Conservation (phyloP, 169 alveolate genomes). For the Plasmodium vivax region DNA sequence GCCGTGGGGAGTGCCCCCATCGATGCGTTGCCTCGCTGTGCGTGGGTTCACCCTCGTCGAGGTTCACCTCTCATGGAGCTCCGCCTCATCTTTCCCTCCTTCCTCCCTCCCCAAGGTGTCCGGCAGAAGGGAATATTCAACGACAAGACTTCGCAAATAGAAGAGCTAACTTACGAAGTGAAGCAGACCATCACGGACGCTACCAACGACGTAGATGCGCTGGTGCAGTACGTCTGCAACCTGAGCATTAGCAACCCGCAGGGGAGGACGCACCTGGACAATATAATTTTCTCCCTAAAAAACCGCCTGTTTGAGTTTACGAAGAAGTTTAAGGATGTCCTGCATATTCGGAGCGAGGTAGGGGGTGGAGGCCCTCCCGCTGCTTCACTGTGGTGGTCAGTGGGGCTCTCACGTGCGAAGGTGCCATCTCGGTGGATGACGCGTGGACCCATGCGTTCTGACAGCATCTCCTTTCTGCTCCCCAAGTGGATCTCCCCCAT, state of each 20-base stretch:
- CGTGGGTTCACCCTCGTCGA: not conserved
- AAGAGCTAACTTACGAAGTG: slow-evolving; percentile 79
- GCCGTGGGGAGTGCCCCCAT: not conserved
- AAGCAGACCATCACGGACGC: slow-evolving; percentile 76
- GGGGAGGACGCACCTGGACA: slow-evolving; percentile 42
- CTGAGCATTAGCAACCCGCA: slow-evolving; percentile 43
- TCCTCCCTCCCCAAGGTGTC: slow-evolving; percentile 34
- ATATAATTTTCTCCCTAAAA: slow-evolving; percentile 33
- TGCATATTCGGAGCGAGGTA: slow-evolving; percentile 81
- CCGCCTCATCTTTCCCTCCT: not conserved
- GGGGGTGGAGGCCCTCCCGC: not conserved
- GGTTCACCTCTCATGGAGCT: not conserved
- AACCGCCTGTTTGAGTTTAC: slow-evolving; percentile 73
- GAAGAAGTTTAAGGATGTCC: slow-evolving; percentile 80
- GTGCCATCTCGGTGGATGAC: not conserved
- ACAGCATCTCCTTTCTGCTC: not conserved
- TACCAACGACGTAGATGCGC: slow-evolving; percentile 23
- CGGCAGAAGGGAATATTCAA: slow-evolving; percentile 79
- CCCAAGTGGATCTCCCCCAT: not conserved
- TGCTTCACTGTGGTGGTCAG: not conserved
- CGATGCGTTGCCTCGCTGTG: not conserved
- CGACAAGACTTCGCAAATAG: slow-evolving; percentile 77
- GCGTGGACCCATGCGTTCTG: not conserved
- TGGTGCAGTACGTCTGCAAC: slow-evolving; percentile 8
- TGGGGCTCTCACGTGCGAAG: not conserved